Evolutionary conservation across 2,329 filamentous ascomycete genomes (phyloP), one percentile per base, ranked within the genome.

Genomic region (Colletotrichum limetticola): DNA sequence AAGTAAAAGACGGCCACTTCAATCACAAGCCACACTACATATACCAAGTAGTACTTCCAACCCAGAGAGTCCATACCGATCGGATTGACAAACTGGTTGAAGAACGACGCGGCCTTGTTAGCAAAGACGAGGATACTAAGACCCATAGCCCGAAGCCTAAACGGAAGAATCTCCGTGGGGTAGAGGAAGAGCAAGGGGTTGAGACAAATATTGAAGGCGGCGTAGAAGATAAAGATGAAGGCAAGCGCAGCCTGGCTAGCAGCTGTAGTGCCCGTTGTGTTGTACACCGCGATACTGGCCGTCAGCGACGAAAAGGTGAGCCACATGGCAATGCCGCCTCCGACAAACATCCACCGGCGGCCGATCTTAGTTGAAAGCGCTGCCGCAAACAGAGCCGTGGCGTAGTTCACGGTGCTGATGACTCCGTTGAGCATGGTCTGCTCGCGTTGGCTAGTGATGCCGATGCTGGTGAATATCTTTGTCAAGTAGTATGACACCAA

Each of bases 401-500:
- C 59, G 22, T 63, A 49, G 49, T 68, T 68, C 16, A 52, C 32
- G 32, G 37, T 65, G 7, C 52, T 69, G 37, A 72, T 65, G 22
- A 66, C 42, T 7, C 82, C 83, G 71, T 85, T 86, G 76, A 86
- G 85, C 30, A 81, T 72, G 16, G 80, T 81, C 77, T 85, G 83
- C 1, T 78, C 78, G 32, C 79, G 76, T 7, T 80, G 74, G 19
- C 80, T 77, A 0, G 78, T 82, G 75, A 84, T 80, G 11, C 53
- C 59, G 37, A 65, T 59, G 14, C 24, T 46, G 35, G 80, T 75
- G n/a, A 85, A 78, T 24, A 85, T 79, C 19, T 79, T 76, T 55
- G 77, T 75, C 49, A 85, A 77, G 66, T 84, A 85, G 74, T 84
- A 85, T 3, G 78, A 81, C 16, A 85, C 79, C 0, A 85, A 66